phyloP scores from a whole-genome alignment of 345 rosid genomes.

The rapeseed (Brassica napus) region Da-Ae NC_063446.1:14569001-14569500 shows the following conservation, averaged over 20 bases:
- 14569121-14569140: constrained; percentile 30
- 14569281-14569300: constrained; percentile 25
- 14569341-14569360: constrained; percentile 56
- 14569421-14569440: constrained; percentile 19
- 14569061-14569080: background rate
- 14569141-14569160: constrained; percentile 36
- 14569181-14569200: constrained; percentile 56
- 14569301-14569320: constrained; percentile 51
- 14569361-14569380: constrained; percentile 30
- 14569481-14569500: constrained; percentile 20
- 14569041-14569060: constrained; percentile 7
- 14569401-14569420: background rate
- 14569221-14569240: background rate
- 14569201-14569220: constrained; percentile 54
- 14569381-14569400: constrained; percentile 30
- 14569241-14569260: too few relatives aligned
- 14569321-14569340: constrained; percentile 72
- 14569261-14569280: too few relatives aligned
- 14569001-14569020: background rate
- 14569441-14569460: background rate
- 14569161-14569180: constrained; percentile 46
- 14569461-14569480: too few relatives aligned
- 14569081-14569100: constrained; percentile 10
- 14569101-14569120: constrained; percentile 28
- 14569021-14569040: background rate